phyloP scores from a whole-genome alignment of 306 rosid genomes.

The Lathyrus tuberosus region DNA sequence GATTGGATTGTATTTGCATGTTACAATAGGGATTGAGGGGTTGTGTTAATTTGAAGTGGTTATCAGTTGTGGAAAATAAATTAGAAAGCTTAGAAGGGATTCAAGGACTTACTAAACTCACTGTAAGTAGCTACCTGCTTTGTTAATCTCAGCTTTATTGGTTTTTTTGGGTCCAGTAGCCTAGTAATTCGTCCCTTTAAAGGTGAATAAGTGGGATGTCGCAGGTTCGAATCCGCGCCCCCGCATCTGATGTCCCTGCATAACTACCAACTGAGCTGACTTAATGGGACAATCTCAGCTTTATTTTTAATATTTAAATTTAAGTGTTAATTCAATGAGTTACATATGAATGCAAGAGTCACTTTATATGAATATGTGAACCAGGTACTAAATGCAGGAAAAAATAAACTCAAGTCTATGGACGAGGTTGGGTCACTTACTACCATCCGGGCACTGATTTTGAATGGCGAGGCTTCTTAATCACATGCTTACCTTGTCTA shows the following conservation, averaged over 20 bases:
- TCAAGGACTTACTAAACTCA: conserved; percentile 80
- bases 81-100: conserved; percentile 81
- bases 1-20: conserved; percentile 13
- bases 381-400: conserved; percentile 88
- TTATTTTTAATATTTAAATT: too few relatives aligned
- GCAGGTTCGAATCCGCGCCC: too few relatives aligned
- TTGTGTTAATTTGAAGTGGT: conserved; percentile 79
- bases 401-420: conserved; percentile 74
- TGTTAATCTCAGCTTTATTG: too few relatives aligned
- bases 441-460: conserved; percentile 69
- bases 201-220: too few relatives aligned
- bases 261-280: too few relatives aligned
- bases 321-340: too few relatives aligned
- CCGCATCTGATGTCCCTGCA: too few relatives aligned
- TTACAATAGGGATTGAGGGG: conserved; percentile 66
- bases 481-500: not conserved
- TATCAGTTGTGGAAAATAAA: conserved; percentile 79
- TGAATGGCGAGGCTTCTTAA: conserved; percentile 68
- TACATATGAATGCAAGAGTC: conserved; percentile 29
- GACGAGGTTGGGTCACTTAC: conserved; percentile 61
- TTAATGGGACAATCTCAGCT: too few relatives aligned
- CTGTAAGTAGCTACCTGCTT: too few relatives aligned
- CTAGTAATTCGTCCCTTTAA: too few relatives aligned
- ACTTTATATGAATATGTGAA: conserved; percentile 40
- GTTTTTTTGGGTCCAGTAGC: too few relatives aligned